A percentile compares a stretch with the other conserved stretches of the same genome.
These are phyloP conservation scores for Papiliotrema nemorosa DNA, from an alignment of 1,284 basidiomycete genomes.

Conservation along the genomic window DNA sequence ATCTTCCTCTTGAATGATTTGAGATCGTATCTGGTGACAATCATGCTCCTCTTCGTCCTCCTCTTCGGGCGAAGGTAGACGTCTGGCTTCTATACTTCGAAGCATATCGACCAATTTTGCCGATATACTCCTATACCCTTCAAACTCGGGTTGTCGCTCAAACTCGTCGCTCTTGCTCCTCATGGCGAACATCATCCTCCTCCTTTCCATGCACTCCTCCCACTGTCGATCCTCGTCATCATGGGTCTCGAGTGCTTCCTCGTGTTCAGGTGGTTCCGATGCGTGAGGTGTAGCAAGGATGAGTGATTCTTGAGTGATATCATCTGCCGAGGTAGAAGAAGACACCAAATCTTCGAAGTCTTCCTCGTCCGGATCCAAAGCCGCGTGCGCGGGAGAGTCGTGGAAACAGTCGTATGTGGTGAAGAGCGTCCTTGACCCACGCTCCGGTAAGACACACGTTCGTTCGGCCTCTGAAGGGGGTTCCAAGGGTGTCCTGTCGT, in stretches of 20 bases:
- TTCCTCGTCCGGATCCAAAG: no score
- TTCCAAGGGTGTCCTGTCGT: slow-evolving; percentile 50
- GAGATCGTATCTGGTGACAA: neutral
- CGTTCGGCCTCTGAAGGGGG: slow-evolving; percentile 47
- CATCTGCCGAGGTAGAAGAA: slow-evolving; percentile 8
- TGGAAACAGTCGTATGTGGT: slow-evolving; percentile 6
- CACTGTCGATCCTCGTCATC: slow-evolving; percentile 26
- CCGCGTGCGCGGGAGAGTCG: neutral
- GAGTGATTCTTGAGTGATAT: slow-evolving; percentile 12
- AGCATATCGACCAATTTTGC: slow-evolving; percentile 36
- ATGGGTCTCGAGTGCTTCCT: slow-evolving; percentile 2
- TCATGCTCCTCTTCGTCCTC: slow-evolving; percentile 3
- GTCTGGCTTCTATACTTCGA: slow-evolving; percentile 11
- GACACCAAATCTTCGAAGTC: slow-evolving; percentile 8
- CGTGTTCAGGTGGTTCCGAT: slow-evolving; percentile 14
- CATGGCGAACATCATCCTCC: slow-evolving; percentile 47
- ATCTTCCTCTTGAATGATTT: neutral
- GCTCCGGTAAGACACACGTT: slow-evolving; percentile 45
- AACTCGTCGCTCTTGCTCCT: slow-evolving; percentile 13
- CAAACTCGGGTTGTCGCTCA: slow-evolving; percentile 36
- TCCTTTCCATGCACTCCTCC: slow-evolving; percentile 41
- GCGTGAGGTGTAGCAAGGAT: slow-evolving; percentile 14
- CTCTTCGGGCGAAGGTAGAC: neutral
- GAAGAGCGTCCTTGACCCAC: slow-evolving; percentile 35
- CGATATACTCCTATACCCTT: slow-evolving; percentile 43